Base-by-base conservation (phyloP, 306 rosid species). In the Hylodesmum podocarpum region DNA sequence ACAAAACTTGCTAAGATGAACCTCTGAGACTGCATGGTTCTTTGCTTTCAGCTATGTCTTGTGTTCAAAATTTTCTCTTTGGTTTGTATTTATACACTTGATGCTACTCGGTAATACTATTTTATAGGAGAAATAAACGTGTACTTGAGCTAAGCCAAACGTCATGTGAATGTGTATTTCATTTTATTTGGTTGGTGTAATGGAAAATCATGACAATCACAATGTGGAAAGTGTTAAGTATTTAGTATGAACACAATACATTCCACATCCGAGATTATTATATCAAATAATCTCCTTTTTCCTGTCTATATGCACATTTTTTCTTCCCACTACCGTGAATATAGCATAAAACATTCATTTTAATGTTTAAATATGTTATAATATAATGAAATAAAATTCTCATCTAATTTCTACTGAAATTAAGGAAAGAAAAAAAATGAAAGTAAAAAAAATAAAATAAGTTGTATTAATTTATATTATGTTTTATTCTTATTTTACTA, bases 71-170 rank as follows among this genome's bases (percentile, higher is more conserved):
- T 8, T 51, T 28, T 55, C 47, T 65, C 8, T 29, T 27, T 65
- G 29, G 19, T 31, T n/a, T 25, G 54, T 66, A 49, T 68, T 58
- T 75, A 58, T 80, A 84, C 27, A 79, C 16, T 33, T 1, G 10
- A 70, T 69, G 3, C 9, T 67, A 55, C 67, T 39, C 57, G 39
- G 8, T 21, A 65, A 73, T 57, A 28, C 10, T 19, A 19, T 12
- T 31, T 66, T 67, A 3, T 13, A 37, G 79, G 22, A 75, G 44
- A 9, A 54, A 77, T 49, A 15, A 73, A 81, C 88, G 81, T 73
- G 66, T 78, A 67, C 4, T 70, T 85, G 78, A 68, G 72, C 75
- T 74, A 78, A 78, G 58, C 7, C n/a, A 69, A 37, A 72, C 81
- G 86, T 81, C 88, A 85, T 63, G 1, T 31, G 2, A n/a, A 77